These are phyloP conservation scores for Sarcodon sp. DNA, from an alignment of 768 basidiomycete species.

Conservation along the genomic window DNA sequence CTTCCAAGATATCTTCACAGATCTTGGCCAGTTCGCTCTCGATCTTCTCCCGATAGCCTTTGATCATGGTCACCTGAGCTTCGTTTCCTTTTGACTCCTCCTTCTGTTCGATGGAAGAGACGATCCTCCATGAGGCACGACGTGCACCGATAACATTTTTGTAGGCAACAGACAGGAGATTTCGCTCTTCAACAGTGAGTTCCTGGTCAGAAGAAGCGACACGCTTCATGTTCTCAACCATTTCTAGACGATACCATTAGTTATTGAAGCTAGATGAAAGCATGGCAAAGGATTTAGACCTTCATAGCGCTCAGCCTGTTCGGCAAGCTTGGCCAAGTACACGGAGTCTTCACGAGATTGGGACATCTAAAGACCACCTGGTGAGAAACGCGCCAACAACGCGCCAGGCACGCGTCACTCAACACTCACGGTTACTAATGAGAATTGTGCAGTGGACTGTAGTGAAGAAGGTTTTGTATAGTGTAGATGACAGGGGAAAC, in stretches of 20 bases:
- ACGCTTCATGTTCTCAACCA: conserved; percentile 99
- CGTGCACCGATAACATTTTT: conserved; percentile 99
- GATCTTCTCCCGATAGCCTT: conserved; percentile 95
- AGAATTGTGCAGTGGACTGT: conserved; percentile 7
- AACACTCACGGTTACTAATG: conserved; percentile 26
- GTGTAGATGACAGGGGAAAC: conserved; percentile 12
- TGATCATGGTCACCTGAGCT: conserved; percentile 93
- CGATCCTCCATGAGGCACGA: conserved; percentile 95
- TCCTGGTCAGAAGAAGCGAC: conserved; percentile 97
- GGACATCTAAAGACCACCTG: conserved; percentile 36
- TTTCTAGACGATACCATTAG: conserved; percentile 38
- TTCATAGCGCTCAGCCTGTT: conserved; percentile 99
- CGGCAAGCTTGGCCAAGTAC: conserved; percentile 99
- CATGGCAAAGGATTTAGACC: conserved; percentile 31
- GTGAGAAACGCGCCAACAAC: conserved; percentile 16
- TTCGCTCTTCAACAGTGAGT: conserved; percentile 96
- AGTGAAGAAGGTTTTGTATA: conserved; percentile 19
- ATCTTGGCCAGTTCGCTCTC: conserved; percentile 95
- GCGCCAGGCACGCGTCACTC: conserved; percentile 24
- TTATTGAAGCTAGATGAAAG: conserved; percentile 6
- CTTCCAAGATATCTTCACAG: conserved; percentile 96
- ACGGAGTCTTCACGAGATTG: conserved; percentile 92
- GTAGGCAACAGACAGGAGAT: conserved; percentile 95
- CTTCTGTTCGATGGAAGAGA: conserved; percentile 98
- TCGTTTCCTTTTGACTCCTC: conserved; percentile 98